These are phyloP conservation scores for Pinus albicaulis DNA, from an alignment of 75 land plant genomes.

Conservation along the genomic window DNA sequence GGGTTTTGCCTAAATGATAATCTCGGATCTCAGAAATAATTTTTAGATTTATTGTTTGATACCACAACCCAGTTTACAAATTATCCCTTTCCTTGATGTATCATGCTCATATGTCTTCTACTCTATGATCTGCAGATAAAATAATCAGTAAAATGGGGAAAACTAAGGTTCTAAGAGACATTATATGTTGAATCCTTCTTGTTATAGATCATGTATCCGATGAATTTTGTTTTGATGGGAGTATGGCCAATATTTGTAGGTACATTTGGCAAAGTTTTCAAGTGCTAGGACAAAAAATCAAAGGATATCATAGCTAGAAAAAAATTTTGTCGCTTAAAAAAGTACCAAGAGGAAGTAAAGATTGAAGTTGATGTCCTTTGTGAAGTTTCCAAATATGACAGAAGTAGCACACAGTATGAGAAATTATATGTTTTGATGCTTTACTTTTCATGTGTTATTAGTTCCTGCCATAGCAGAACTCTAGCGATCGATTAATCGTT, in stretches of 20 bases:
- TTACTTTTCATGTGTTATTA: no score
- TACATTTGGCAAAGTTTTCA: conserved; percentile 85
- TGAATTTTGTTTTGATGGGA: not conserved
- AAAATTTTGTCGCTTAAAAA: conserved; percentile 58
- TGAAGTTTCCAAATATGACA: conserved; percentile 56
- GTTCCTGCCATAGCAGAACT: no score
- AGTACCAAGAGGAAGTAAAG: conserved; percentile 85
- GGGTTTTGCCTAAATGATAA: not conserved
- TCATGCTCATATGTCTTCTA: not conserved
- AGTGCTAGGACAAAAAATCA: conserved; percentile 65
- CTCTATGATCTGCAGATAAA: conserved; percentile 48
- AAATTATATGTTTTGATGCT: not conserved
- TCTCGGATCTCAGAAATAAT: not conserved
- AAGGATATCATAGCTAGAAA: conserved; percentile 75
- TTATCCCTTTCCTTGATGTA: no score
- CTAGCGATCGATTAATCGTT: no score
- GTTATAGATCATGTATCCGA: no score
- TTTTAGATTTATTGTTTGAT: not conserved
- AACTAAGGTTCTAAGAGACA: not conserved
- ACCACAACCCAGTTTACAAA: no score
- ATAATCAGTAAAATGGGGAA: conserved; percentile 95
- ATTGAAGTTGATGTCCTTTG: conserved; percentile 83
- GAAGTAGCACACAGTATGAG: conserved; percentile 59
- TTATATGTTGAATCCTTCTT: no score
- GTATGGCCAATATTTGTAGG: conserved; percentile 27